Evolutionary conservation across 73 alveolate genomes (phyloP), one percentile per base, ranked within the genome.

Genomic region (Paramecium pentaurelia): DNA sequence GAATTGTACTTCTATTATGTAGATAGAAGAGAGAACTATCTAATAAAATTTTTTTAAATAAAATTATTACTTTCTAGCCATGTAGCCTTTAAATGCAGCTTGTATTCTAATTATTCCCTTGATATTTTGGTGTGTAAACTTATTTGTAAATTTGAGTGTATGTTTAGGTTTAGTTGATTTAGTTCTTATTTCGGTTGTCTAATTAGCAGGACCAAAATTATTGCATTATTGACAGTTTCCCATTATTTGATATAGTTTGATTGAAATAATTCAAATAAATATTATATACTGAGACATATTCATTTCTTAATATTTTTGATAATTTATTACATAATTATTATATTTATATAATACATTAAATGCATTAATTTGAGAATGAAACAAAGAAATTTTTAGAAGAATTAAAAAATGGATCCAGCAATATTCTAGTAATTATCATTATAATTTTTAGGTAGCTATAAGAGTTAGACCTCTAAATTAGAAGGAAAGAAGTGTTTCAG

Each of bases 391-490:
- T 89, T 71, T 16, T 89, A 20, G 94, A 89, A 36, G 94, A 89
- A 32, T 20, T 89, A 40, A 89, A 71, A 64, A 89, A 42, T 40
- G 94, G 94, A 60, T 16, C 71, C 25, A 89, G 84, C 38, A 89
- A 89, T 32, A 89, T 89, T 8, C 16, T 89, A 83, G 94, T 89
- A 64, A 44, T 4, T 3, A 9, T 9, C 12, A 6, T 20, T 54
- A 16, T 42, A 37, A n/a, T 45, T 11, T 28, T 4, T 4, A 89
- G 94, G 94, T 89, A 89, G 94, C 88, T 4, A 47, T 89, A 14
- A 89, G 94, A 45, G 75, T 83, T 11, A 89, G 94, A 73, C 94
- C 94, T 34, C 54, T 89, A 71, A 89, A 89, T 51, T 71, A 71
- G 22, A 89, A 37, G 42, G 94, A 89, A 60, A 42, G 77, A 45